These are phyloP conservation scores for Kuraishia capsulata DNA, from an alignment of 805 yeast species.

Conservation along the genomic window DNA sequence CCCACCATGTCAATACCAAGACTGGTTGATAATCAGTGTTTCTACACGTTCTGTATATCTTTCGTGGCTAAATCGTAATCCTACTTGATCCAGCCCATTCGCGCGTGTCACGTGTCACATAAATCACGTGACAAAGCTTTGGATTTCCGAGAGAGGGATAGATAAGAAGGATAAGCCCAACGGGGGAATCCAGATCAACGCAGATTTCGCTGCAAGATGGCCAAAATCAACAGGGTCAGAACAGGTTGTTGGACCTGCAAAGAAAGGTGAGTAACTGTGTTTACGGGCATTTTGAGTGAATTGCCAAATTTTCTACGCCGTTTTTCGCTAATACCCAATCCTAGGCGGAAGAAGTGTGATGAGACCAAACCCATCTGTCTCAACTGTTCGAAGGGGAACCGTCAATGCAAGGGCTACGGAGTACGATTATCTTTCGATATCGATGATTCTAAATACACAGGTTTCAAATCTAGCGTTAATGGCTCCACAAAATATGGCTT, in stretches of 20 bases:
- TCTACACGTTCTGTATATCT: no score
- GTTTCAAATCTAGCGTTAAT: constrained; percentile 2
- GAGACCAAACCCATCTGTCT: constrained; percentile 34
- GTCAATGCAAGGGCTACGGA: constrained; percentile 32
- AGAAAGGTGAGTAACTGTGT: constrained; percentile 24
- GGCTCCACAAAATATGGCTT: constrained; percentile 5
- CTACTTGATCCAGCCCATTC: no score
- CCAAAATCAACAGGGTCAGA: constrained; percentile 41
- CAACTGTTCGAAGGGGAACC: constrained; percentile 28
- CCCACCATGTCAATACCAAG: no score
- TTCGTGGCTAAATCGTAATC: no score
- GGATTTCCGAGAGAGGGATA: no score
- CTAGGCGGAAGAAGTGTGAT: constrained; percentile 29
- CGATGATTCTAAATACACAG: constrained; percentile 18
- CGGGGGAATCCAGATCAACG: no score
- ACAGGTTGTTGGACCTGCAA: constrained; percentile 55
- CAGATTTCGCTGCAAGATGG: no score
- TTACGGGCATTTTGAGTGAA: neutral
- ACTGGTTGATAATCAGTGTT: no score
- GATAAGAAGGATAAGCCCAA: no score
- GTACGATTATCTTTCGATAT: constrained; percentile 29
- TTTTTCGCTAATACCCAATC: no score
- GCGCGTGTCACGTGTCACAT: no score
- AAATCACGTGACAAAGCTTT: no score
- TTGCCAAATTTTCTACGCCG: neutral